phyloP scores from a whole-genome alignment of 2,329 filamentous ascomycete genomes.

The Thermochaetoides dissita region DNA sequence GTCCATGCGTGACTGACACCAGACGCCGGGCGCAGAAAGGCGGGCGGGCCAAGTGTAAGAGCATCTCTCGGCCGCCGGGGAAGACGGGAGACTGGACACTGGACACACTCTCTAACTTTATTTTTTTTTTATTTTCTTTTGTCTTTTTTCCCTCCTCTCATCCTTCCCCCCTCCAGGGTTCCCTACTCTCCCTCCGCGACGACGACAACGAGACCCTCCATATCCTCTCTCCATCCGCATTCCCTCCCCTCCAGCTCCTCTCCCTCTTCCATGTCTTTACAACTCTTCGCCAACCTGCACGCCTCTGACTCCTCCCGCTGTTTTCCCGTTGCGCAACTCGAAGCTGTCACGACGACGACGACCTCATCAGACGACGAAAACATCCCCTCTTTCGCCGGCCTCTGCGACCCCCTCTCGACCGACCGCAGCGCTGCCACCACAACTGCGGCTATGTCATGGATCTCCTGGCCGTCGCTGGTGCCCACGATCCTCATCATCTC shows the following conservation, averaged over 20 bases:
- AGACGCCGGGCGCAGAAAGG: not conserved
- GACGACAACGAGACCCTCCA: not conserved
- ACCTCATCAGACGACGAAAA: no score
- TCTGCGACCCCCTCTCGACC: conserved; percentile 5
- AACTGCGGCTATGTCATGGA: conserved; percentile 30
- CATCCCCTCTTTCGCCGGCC: no score
- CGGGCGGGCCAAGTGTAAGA: conserved; percentile 5
- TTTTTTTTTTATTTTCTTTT: conserved; percentile 8
- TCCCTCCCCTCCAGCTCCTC: no score
- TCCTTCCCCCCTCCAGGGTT: conserved; percentile 1
- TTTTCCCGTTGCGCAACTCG: conserved; percentile 14
- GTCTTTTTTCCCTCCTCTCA: conserved; percentile 7
- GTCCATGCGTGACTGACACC: not conserved
- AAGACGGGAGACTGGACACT: not conserved
- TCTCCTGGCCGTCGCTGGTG: conserved; percentile 31
- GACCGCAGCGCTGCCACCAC: conserved; percentile 20
- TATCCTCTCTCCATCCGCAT: no score
- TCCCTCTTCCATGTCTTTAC: no score
- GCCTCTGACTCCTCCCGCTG: conserved; percentile 3
- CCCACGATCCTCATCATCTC: conserved; percentile 30
- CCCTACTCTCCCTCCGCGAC: no score
- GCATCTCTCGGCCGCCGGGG: conserved; percentile 2
- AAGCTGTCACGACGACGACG: no score
- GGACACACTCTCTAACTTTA: not conserved
- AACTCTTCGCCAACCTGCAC: no score